A percentile compares a stretch with the other conserved stretches of the same genome.
These are phyloP conservation scores for Gnaphalium uliginosum DNA, from an alignment of 129 eudicot species.

Conservation along the genomic window DNA sequence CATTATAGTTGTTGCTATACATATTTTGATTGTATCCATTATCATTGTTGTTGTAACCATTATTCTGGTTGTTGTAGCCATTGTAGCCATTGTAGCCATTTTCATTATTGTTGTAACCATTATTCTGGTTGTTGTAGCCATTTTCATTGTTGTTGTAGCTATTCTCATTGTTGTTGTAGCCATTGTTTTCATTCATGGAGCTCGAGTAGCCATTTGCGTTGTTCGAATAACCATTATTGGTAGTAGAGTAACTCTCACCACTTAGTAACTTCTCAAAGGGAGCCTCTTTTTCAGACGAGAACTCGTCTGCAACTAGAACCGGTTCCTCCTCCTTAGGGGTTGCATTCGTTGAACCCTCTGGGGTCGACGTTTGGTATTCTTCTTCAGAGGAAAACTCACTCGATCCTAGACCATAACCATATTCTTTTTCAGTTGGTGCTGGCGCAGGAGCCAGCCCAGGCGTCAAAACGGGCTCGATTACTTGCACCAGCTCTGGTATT, in stretches of 20 bases:
- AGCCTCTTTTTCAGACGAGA: conserved; percentile 20
- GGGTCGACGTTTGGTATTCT: conserved; percentile 19
- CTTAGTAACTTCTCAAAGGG: conserved; percentile 33
- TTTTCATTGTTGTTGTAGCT: conserved; percentile 27
- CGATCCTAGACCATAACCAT: conserved; percentile 55
- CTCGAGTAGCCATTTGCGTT: conserved; percentile 14
- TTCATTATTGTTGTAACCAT: neutral
- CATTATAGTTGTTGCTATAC: too few species aligned
- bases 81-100: conserved; percentile 13
- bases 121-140: conserved; percentile 25
- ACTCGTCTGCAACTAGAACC: neutral
- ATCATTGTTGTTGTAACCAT: neutral
- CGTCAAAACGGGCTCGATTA: neutral
- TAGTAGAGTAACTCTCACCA: conserved; percentile 29
- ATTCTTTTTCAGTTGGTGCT: conserved; percentile 30
- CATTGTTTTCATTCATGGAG: conserved; percentile 23
- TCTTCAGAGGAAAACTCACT: conserved; percentile 23
- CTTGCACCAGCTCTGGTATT: conserved; percentile 6
- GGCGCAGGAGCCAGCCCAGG: conserved; percentile 38
- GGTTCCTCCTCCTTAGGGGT: conserved; percentile 3
- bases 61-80: conserved; percentile 4
- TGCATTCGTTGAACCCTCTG: conserved; percentile 11
- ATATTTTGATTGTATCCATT: neutral
- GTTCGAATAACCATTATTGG: conserved; percentile 8
- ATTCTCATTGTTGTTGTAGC: conserved; percentile 10